Conservation (phyloP, 805 yeast genomes). For the Teunomyces tritomae region DNA sequence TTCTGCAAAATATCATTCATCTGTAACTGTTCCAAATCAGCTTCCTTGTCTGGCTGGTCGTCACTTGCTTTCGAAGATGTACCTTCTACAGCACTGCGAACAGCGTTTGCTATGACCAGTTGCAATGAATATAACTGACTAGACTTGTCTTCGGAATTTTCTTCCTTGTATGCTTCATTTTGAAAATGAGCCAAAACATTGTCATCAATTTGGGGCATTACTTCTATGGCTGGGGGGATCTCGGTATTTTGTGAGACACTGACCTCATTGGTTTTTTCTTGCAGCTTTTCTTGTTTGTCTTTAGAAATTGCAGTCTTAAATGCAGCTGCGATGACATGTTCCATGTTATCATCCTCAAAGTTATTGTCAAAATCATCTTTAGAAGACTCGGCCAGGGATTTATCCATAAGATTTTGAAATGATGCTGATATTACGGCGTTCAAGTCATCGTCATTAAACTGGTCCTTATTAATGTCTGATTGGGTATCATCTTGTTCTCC, state of each 20-base stretch:
- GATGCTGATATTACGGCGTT: conserved; percentile 7
- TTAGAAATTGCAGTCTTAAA: conserved; percentile 9
- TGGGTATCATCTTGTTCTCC: not conserved
- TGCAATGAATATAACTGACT: not conserved
- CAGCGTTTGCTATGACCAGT: not conserved
- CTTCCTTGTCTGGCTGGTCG: conserved; percentile 22
- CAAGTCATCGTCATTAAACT: conserved; percentile 4
- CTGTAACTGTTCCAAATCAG: conserved; percentile 52
- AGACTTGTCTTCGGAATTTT: not conserved
- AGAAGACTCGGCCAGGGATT: not conserved
- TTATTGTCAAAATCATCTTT: not conserved
- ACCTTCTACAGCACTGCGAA: not conserved
- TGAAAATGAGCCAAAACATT: conserved; percentile 36
- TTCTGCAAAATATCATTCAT: conserved; percentile 73
- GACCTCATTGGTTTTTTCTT: not conserved
- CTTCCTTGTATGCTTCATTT: conserved; percentile 28
- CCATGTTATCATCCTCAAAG: not conserved
- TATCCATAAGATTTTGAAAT: not conserved
- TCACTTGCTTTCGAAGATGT: conserved; percentile 3
- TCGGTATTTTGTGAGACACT: not conserved
- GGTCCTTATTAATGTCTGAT: not conserved
- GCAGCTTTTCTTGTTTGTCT: not conserved
- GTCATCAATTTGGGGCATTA: conserved; percentile 35
- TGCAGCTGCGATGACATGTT: conserved; percentile 12
- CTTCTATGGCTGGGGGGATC: conserved; percentile 9